A percentile compares a stretch with the other conserved stretches of the same genome.
Evolutionary conservation across 345 rosid genomes (phyloP).

Genomic region (Eucalyptus curtisii): DNA sequence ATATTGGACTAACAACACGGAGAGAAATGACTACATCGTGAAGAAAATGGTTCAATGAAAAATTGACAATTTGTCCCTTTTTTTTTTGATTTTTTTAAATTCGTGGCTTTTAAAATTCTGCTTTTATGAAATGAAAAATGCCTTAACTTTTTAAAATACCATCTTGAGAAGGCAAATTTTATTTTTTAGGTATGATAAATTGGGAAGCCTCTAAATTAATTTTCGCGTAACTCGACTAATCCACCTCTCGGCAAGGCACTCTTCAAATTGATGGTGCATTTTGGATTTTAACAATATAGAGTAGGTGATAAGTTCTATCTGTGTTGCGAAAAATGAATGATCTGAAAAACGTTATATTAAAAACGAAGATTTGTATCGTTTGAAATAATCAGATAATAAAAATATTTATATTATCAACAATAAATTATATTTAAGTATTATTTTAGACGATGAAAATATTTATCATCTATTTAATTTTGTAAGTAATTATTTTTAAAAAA

Average conservation of each 20-base stretch:
- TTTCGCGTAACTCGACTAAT: too few species aligned
- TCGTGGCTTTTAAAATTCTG: background rate
- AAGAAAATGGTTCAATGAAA: background rate
- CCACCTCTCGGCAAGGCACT: background rate
- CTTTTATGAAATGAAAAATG: background rate
- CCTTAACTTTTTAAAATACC: background rate
- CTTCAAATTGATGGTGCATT: background rate
- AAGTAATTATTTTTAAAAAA: too few species aligned
- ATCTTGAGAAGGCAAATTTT: background rate
- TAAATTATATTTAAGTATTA: too few species aligned
- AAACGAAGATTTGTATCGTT: accelerated
- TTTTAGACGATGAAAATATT: accelerated
- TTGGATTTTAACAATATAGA: background rate
- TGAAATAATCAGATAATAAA: accelerated
- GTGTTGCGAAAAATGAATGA: accelerated
- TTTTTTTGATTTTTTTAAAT: background rate
- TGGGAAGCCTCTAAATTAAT: background rate
- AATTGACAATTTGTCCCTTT: background rate
- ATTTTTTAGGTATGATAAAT: background rate
- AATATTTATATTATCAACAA: accelerated
- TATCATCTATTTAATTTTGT: accelerated
- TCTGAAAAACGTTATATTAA: accelerated
- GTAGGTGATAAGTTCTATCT: accelerated
- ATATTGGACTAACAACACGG: accelerated
- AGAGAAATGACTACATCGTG: background rate